A percentile compares a stretch with the other conserved stretches of the same genome.
Conservation (phyloP, 2,329 filamentous ascomycete species). For the Leptographium galeiforme region DNA sequence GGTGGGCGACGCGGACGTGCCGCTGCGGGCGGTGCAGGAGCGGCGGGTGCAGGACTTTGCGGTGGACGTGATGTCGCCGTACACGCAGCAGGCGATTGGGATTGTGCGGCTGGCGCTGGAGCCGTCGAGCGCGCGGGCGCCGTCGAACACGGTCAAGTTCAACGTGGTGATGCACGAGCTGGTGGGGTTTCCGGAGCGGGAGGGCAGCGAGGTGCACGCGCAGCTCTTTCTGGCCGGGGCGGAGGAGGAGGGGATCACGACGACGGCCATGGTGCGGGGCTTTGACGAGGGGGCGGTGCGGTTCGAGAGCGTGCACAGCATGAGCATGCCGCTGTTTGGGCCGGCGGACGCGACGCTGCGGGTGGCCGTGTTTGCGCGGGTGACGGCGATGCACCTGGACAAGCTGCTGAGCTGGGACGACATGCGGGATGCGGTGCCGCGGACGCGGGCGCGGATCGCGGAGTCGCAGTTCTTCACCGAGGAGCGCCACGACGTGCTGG, state of each 20-base stretch:
- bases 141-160: slow-evolving; percentile 87
- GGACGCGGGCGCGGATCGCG: slow-evolving; percentile 57
- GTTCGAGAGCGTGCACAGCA: slow-evolving; percentile 96
- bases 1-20: slow-evolving; percentile 85
- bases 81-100: slow-evolving; percentile 80
- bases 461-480: slow-evolving; percentile 90
- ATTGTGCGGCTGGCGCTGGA: slow-evolving; percentile 85
- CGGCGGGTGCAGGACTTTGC: slow-evolving; percentile 88
- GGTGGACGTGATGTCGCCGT: slow-evolving; percentile 81
- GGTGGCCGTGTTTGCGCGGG: slow-evolving; percentile 81
- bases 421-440: slow-evolving; percentile 67
- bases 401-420: slow-evolving; percentile 98
- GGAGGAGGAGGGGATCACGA: slow-evolving; percentile 82
- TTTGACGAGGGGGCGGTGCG: slow-evolving; percentile 88
- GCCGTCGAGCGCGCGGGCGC: slow-evolving; percentile 83
- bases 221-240: slow-evolving; percentile 90
- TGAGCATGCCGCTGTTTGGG: slow-evolving; percentile 77
- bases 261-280: slow-evolving; percentile 83
- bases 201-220: slow-evolving; percentile 90
- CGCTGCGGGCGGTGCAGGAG: slow-evolving; percentile 84
- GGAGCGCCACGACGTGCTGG: slow-evolving; percentile 87
- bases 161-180: slow-evolving; percentile 98
- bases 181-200: slow-evolving; percentile 84
- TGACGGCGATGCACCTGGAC: slow-evolving; percentile 87
- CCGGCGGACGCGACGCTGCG: slow-evolving; percentile 63